Evolutionary conservation across 768 basidiomycete species (phyloP).

Genomic region (Hericium alpestre): DNA sequence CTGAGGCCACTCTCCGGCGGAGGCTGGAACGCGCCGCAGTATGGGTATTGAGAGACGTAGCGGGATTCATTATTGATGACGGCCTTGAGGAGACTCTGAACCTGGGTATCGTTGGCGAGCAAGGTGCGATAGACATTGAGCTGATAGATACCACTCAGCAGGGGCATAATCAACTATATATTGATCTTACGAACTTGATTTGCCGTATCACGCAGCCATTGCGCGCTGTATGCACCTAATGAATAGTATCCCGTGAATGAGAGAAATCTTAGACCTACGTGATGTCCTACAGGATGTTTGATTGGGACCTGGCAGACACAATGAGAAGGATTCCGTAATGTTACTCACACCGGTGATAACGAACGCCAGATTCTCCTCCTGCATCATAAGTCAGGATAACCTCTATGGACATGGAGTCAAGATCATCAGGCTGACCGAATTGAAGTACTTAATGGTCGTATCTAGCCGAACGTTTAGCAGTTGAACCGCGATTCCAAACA

Average conservation of each 20-base stretch:
- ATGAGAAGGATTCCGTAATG: too few relatives aligned
- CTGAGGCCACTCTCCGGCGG: conserved; percentile 62
- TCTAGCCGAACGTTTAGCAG: conserved; percentile 29
- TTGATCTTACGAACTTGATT: conserved; percentile 43
- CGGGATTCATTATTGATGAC: conserved; percentile 74
- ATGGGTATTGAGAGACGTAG: conserved; percentile 63
- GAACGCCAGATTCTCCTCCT: conserved; percentile 65
- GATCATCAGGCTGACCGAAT: conserved; percentile 17
- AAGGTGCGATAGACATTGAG: conserved; percentile 62
- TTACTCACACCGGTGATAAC: conserved; percentile 63
- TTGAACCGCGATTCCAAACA: not conserved
- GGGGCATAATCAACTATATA: not conserved
- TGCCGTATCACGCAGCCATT: conserved; percentile 76
- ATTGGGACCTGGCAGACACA: too few relatives aligned
- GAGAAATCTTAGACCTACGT: conserved; percentile 37
- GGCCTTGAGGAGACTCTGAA: conserved; percentile 63
- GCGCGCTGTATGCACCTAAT: conserved; percentile 37
- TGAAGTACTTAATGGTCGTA: conserved; percentile 72
- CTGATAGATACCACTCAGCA: conserved; percentile 22
- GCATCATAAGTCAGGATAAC: not conserved
- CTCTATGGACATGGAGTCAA: not conserved
- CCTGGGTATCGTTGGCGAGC: conserved; percentile 42
- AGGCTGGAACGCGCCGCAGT: conserved; percentile 76
- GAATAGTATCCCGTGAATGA: conserved; percentile 3
- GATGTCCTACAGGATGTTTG: conserved; percentile 44